phyloP scores from a whole-genome alignment of 169 alveolate species.

The Cryptosporidium xiaoi region DNA sequence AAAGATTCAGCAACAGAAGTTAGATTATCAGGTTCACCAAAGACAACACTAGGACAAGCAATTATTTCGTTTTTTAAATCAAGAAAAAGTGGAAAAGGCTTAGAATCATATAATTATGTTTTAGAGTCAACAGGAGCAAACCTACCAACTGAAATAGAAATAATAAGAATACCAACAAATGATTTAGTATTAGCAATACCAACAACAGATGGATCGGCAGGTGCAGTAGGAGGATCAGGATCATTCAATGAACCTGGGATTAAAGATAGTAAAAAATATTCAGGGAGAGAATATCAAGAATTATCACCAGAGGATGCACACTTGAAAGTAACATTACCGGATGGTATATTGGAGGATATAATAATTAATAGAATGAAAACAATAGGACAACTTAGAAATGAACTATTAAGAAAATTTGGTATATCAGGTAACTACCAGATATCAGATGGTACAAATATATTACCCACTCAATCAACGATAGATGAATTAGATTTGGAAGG shows the following conservation, averaged over 20 bases:
- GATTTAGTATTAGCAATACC: constrained; percentile 61
- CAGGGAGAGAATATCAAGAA: constrained; percentile 14
- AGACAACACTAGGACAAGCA: constrained; percentile 66
- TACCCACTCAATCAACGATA: constrained; percentile 14
- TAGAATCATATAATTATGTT: constrained; percentile 20
- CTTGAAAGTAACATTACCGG: constrained; percentile 58
- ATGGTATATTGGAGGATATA: constrained; percentile 38
- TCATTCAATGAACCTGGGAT: too few species aligned
- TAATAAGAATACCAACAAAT: constrained; percentile 8
- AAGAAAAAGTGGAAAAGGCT: neutral
- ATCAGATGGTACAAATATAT: constrained; percentile 28
- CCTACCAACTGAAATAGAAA: constrained; percentile 23
- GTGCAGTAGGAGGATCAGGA: neutral
- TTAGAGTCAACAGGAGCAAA: constrained; percentile 40
- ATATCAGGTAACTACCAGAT: neutral
- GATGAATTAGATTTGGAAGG: constrained; percentile 53
- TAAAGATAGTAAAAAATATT: neutral
- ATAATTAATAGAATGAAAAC: constrained; percentile 21
- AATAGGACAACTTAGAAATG: neutral
- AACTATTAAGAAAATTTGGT: constrained; percentile 24
- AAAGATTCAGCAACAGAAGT: constrained; percentile 44
- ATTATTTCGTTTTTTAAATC: constrained; percentile 45
- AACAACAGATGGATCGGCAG: neutral
- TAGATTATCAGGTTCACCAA: constrained; percentile 64
- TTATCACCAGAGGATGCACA: constrained; percentile 59